Evolutionary conservation across 2,329 filamentous ascomycete species (phyloP).

Genomic region (Cladorrhinum sp.): DNA sequence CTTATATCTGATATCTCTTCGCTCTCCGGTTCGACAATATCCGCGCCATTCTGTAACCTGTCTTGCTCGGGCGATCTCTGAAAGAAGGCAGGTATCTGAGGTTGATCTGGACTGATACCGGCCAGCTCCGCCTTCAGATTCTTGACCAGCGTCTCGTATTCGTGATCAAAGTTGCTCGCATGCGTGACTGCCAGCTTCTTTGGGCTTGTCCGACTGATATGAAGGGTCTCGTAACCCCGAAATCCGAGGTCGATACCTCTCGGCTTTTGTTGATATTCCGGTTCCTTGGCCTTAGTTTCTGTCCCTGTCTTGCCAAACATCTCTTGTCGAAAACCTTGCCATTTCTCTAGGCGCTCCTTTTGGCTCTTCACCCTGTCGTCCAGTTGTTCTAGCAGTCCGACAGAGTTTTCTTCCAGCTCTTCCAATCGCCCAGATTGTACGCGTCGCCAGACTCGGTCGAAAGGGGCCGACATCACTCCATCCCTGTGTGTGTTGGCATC

Average conservation of each 20-base stretch:
- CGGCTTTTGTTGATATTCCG: slow-evolving; percentile 25
- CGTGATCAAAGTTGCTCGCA: slow-evolving; percentile 32
- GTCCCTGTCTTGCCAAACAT: slow-evolving; percentile 38
- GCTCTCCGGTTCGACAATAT: slow-evolving; percentile 19
- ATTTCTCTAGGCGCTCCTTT: slow-evolving; percentile 64
- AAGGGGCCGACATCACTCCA: slow-evolving; percentile 62
- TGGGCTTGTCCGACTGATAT: slow-evolving; percentile 37
- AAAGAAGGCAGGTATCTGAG: slow-evolving; percentile 26
- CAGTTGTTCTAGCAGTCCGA: slow-evolving; percentile 66
- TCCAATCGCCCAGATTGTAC: slow-evolving; percentile 58
- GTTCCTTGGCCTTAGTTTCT: slow-evolving; percentile 27
- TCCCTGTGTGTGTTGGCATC: slow-evolving; percentile 57
- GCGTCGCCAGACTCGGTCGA: slow-evolving; percentile 68
- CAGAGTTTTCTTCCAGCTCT: slow-evolving; percentile 50
- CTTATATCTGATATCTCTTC: slow-evolving; percentile 49
- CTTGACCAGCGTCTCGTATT: slow-evolving; percentile 45
- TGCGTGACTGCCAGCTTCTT: slow-evolving; percentile 27
- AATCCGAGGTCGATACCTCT: slow-evolving; percentile 54
- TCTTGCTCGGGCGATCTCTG: slow-evolving; percentile 8
- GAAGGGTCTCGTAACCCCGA: slow-evolving; percentile 48
- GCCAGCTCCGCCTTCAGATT: slow-evolving; percentile 42
- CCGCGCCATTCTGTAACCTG: neutral
- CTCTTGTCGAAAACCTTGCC: slow-evolving; percentile 63
- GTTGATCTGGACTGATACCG: slow-evolving; percentile 25
- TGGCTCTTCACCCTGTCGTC: slow-evolving; percentile 66